A percentile compares a stretch with the other conserved stretches of the same genome.
These are phyloP conservation scores for Saitozyma podzolica DNA, from an alignment of 768 basidiomycete species.

Conservation along the genomic window DNA sequence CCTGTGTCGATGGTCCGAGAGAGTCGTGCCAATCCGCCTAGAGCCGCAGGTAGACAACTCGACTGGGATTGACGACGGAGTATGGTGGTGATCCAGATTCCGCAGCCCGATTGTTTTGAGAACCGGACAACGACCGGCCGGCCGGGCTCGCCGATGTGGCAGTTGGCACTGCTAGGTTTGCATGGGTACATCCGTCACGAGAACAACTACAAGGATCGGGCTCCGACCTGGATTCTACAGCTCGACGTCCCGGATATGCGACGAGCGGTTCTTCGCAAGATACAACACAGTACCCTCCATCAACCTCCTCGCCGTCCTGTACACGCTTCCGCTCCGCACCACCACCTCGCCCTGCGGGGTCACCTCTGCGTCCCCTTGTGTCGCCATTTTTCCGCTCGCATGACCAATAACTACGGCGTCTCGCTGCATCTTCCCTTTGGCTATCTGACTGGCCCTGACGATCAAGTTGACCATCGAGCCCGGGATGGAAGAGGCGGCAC, in stretches of 20 bases:
- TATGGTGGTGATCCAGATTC: no score
- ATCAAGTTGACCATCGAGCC: conserved; percentile 18
- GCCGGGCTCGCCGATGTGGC: no score
- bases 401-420: conserved; percentile 62
- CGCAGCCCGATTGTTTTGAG: no score
- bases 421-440: background rate
- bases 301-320: conserved; percentile 67
- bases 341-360: conserved; percentile 55
- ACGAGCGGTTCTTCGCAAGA: background rate
- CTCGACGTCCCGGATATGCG: background rate
- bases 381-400: conserved; percentile 68
- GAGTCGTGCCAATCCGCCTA: no score
- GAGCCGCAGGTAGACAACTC: no score
- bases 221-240: no score
- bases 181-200: no score
- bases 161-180: no score
- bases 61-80: no score
- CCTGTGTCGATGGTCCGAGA: no score
- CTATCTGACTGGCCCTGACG: conserved; percentile 8
- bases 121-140: no score
- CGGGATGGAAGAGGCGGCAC: conserved; percentile 17
- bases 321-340: conserved; percentile 61
- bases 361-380: conserved; percentile 60
- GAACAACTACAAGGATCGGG: background rate
- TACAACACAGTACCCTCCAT: conserved; percentile 68